Percentiles rank a stretch among this genome's conserved stretches.
Evolutionary conservation across 179 eudicot genomes (phyloP).

Genomic region (Carnegiea gigantea): DNA sequence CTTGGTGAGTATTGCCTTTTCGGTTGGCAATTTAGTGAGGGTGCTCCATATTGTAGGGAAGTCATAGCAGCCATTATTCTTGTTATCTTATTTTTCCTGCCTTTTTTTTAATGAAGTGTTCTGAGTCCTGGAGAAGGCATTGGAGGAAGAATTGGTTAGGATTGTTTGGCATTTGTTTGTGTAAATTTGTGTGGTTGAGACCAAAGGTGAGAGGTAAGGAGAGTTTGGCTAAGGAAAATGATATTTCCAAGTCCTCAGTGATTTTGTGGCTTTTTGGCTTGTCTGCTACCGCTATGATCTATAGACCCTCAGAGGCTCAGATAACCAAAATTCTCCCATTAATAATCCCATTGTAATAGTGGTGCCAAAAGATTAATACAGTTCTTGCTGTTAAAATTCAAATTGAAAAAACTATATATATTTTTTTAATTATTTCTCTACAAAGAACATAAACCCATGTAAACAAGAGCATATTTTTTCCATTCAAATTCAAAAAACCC

Average conservation of each 20-base stretch:
- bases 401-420: too few relatives aligned
- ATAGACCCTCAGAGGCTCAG: not conserved
- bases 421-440: too few relatives aligned
- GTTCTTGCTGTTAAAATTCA: not conserved
- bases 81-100: not conserved
- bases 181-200: conserved; percentile 30
- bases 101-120: not conserved
- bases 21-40: conserved; percentile 16
- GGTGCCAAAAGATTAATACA: too few relatives aligned
- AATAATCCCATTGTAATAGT: not conserved
- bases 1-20: conserved; percentile 6
- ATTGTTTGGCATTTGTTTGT: not conserved
- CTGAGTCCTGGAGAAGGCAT: not conserved
- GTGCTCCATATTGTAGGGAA: conserved; percentile 25
- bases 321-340: not conserved
- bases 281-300: not conserved
- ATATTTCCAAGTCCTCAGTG: not conserved
- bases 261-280: conserved; percentile 12
- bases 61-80: conserved; percentile 29
- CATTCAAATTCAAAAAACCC: too few relatives aligned
- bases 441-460: too few relatives aligned
- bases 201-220: conserved; percentile 37
- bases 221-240: conserved; percentile 13
- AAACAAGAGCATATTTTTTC: too few relatives aligned
- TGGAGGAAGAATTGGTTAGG: not conserved